Base-by-base conservation (phyloP, 495 filamentous ascomycete genomes). In the Articulospora tetracladia region DNA sequence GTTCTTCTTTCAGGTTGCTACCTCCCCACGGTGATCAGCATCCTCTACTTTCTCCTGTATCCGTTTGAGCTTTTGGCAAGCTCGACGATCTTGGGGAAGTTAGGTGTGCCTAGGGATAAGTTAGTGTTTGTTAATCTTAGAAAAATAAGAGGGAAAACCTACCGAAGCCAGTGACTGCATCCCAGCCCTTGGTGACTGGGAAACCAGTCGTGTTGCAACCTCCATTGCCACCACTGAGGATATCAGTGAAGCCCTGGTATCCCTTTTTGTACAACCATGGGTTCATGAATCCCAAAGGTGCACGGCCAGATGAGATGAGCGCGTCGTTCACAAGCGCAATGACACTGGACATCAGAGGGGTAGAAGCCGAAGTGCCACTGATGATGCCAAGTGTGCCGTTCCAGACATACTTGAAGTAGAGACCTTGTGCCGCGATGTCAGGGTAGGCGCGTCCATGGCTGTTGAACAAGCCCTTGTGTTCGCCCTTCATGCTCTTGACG, bases 111-210 rank as follows among this genome's bases (percentile, higher is more conserved):
- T n/a, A n/a, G n/a, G n/a, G n/a, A n/a, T n/a, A n/a, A n/a, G n/a
- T n/a, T n/a, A n/a, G n/a, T n/a, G n/a, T n/a, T n/a, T n/a, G n/a
- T n/a, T n/a, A n/a, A n/a, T n/a, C n/a, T n/a, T n/a, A n/a, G n/a
- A n/a, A n/a, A n/a, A n/a, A n/a, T n/a, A n/a, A n/a, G n/a, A n/a
- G n/a, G n/a, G n/a, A n/a, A n/a, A n/a, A n/a, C n/a, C n/a, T n/a
- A n/a, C 85, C 84, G 57, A 87, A 68, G 11, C 85, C 85, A 11
- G 81, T 87, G 8, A 85, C 83, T 13, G 85, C 83, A 71, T 88
- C 85, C 85, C 85, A 87, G 12, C 85, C 85, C 53, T 73, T 58
- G 4, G 72, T 74, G 8, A 77, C 77, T 17, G 64, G 62, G 61
- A 87, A 88, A 0, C 83, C 85, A 24, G 72, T 55, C 1, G 78